These are phyloP conservation scores for Vigna radiata DNA, from an alignment of 306 rosid species.

Conservation along the genomic window DNA sequence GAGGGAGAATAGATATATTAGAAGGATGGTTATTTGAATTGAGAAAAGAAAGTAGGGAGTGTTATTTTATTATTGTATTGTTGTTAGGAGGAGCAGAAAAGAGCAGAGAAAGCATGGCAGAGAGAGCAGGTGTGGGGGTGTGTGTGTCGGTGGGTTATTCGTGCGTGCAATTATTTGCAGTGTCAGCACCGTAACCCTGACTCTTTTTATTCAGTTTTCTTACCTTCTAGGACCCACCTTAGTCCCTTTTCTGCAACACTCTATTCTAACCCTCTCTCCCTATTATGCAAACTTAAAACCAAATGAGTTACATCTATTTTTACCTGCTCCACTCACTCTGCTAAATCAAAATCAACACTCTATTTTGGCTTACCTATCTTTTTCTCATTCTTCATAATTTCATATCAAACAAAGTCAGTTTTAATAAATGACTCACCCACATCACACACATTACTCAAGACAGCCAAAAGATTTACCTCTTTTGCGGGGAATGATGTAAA, in stretches of 20 bases:
- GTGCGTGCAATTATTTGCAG: slow-evolving; percentile 54
- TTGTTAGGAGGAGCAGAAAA: slow-evolving; percentile 29
- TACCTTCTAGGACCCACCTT: slow-evolving; percentile 41
- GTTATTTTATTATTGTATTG: neutral
- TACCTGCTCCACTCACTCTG: neutral
- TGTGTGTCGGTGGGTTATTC: slow-evolving; percentile 58
- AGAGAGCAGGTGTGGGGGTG: slow-evolving; percentile 7
- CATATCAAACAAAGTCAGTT: neutral
- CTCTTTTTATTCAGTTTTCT: slow-evolving; percentile 41
- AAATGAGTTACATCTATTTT: neutral
- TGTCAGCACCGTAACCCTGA: slow-evolving; percentile 50
- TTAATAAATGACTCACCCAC: neutral
- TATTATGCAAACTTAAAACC: neutral
- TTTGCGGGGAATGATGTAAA: neutral
- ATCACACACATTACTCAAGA: neutral
- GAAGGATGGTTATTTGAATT: neutral
- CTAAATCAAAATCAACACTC: too few species aligned
- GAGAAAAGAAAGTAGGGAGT: neutral
- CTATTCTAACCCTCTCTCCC: slow-evolving; percentile 18
- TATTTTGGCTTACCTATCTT: too few species aligned
- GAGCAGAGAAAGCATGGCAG: slow-evolving; percentile 1
- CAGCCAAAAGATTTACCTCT: neutral
- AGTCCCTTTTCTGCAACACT: slow-evolving; percentile 13
- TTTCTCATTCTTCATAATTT: too few species aligned
- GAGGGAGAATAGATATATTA: neutral